Percentiles rank a stretch among this genome's conserved stretches.
phyloP scores from a whole-genome alignment of 306 rosid species.

The Carpinus viminea region DNA sequence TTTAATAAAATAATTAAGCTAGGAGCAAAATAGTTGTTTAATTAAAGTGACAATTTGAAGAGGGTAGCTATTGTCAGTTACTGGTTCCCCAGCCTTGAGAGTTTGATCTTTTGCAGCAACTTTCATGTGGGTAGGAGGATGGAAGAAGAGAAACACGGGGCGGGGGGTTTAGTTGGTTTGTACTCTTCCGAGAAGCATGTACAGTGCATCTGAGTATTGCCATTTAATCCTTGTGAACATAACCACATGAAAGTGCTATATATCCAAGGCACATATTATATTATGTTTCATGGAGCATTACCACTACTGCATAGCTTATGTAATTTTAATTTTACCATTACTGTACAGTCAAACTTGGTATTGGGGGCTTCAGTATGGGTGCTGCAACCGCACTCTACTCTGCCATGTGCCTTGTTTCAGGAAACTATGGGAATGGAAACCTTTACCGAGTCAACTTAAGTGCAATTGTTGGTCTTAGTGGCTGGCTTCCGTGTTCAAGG shows the following conservation, averaged over 20 bases:
- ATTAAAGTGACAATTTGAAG: not conserved
- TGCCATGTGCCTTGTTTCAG: slow-evolving; percentile 66
- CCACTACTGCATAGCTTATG: slow-evolving; percentile 13
- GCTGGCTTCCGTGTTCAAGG: slow-evolving; percentile 99
- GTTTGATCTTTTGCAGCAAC: not conserved
- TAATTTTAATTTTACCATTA: slow-evolving; percentile 1
- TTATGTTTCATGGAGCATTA: not conserved
- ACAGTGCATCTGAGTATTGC: not conserved
- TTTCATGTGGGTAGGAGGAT: not conserved
- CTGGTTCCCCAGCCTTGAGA: not conserved
- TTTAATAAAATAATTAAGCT: not conserved
- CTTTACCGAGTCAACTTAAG: slow-evolving; percentile 70
- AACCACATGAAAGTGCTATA: not conserved
- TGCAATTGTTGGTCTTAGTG: slow-evolving; percentile 82
- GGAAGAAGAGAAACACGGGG: not conserved
- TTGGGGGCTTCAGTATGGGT: slow-evolving; percentile 98
- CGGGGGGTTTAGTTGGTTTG: not conserved
- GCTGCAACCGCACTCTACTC: slow-evolving; percentile 97
- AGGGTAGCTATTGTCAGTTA: no score
- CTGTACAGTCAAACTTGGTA: slow-evolving; percentile 79
- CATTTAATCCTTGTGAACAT: not conserved
- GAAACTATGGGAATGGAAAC: slow-evolving; percentile 83
- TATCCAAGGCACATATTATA: slow-evolving; percentile 12
- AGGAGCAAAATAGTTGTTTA: not conserved
- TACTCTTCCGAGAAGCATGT: not conserved